A percentile compares a stretch with the other conserved stretches of the same genome.
Evolutionary conservation across 768 basidiomycete genomes (phyloP).

Genomic region (Tricholoma hemisulphureum): DNA sequence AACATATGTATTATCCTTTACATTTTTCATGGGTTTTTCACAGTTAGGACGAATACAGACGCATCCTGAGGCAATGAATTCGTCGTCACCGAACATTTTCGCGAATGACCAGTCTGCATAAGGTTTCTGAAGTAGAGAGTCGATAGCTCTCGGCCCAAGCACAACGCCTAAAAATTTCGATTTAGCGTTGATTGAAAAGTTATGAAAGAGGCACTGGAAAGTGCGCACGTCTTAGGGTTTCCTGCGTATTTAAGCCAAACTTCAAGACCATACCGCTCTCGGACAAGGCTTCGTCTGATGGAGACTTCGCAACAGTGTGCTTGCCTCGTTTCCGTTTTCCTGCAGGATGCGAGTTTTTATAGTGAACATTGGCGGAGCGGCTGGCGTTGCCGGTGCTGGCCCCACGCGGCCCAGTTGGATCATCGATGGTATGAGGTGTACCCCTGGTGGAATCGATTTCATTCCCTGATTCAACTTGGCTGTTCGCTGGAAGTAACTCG

Average conservation of each 20-base stretch:
- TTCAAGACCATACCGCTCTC: not conserved
- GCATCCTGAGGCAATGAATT: conserved; percentile 89
- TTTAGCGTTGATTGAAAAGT: not conserved
- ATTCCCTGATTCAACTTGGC: not conserved
- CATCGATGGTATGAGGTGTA: not conserved
- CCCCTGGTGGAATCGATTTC: not conserved
- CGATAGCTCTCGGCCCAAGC: not conserved
- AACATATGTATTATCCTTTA: conserved; percentile 94
- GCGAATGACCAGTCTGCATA: conserved; percentile 69
- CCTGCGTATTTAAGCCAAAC: not conserved
- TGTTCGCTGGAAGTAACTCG: not conserved
- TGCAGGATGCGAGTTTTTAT: not conserved
- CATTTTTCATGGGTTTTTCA: conserved; percentile 83
- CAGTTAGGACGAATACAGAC: conserved; percentile 75
- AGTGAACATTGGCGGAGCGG: not conserved
- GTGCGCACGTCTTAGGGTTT: not conserved
- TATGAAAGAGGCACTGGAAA: no score
- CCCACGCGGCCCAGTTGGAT: not conserved
- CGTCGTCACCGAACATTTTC: conserved; percentile 88
- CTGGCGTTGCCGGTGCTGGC: not conserved
- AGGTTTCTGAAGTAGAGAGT: not conserved
- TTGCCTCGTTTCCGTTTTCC: not conserved
- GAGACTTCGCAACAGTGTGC: not conserved
- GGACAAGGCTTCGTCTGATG: not conserved
- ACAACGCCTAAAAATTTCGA: conserved; percentile 5